Percentiles rank a stretch among this genome's conserved stretches.
Conservation (phyloP, 1,139 yeast species). For the Magnusiomyces paraingens region DNA sequence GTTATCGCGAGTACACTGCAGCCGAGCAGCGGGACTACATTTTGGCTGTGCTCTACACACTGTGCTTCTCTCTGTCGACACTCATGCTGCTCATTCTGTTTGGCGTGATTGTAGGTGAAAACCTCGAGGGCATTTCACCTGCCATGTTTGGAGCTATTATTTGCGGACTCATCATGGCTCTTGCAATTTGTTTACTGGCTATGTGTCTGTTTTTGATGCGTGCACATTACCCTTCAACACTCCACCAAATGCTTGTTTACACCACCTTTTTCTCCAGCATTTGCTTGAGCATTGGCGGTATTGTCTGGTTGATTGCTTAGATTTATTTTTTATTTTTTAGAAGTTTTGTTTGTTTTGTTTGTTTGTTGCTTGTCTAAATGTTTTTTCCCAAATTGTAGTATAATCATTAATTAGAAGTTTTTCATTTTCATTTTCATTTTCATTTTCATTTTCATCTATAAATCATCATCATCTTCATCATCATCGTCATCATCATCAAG, state of each 20-base stretch:
- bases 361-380: background rate
- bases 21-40: conserved; percentile 40
- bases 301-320: conserved; percentile 29
- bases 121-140: conserved; percentile 22
- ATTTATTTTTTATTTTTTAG: background rate
- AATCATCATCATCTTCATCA: conserved; percentile 5
- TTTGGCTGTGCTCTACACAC: conserved; percentile 41
- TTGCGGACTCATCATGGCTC: conserved; percentile 34
- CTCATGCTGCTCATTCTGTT: conserved; percentile 43
- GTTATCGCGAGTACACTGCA: conserved; percentile 1
- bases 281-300: conserved; percentile 42
- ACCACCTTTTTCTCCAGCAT: conserved; percentile 37
- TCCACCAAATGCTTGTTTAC: conserved; percentile 38
- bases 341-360: background rate
- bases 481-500: conserved; percentile 6
- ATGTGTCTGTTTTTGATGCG: conserved; percentile 37
- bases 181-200: conserved; percentile 34
- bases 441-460: background rate
- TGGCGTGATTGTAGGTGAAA: conserved; percentile 40
- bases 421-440: background rate
- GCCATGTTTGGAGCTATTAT: conserved; percentile 23
- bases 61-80: conserved; percentile 39
- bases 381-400: background rate
- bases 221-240: conserved; percentile 24
- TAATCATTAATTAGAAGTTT: background rate